Conservation (phyloP, 345 rosid genomes). For the Salix dunnii region DNA sequence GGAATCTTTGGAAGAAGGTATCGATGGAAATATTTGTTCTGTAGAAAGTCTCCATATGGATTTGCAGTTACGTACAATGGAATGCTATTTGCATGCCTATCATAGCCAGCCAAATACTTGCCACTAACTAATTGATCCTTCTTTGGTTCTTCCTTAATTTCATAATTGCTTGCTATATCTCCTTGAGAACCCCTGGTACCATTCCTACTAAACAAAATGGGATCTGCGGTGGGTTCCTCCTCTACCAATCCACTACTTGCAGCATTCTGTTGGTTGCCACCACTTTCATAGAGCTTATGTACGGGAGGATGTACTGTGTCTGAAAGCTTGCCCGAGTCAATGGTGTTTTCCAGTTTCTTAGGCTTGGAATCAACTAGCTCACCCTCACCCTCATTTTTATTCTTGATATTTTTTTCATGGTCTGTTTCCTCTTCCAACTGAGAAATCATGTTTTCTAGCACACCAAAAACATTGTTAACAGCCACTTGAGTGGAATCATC, state of each 20-base stretch:
- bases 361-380: conserved; percentile 25
- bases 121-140: conserved; percentile 32
- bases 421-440: conserved; percentile 62
- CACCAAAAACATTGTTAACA: conserved; percentile 92
- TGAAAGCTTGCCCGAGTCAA: conserved; percentile 15
- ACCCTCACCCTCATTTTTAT: conserved; percentile 29
- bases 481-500: conserved; percentile 97
- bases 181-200: conserved; percentile 12
- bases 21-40: conserved; percentile 33
- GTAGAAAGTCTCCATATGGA: conserved; percentile 32
- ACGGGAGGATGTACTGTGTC: conserved; percentile 23
- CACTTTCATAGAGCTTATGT: conserved; percentile 22
- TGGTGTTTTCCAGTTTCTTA: conserved; percentile 20
- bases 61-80: conserved; percentile 35
- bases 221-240: conserved; percentile 23
- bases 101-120: conserved; percentile 31
- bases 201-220: conserved; percentile 8
- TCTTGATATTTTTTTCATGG: conserved; percentile 34
- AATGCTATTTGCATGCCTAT: conserved; percentile 30
- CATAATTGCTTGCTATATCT: conserved; percentile 1
- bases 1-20: conserved; percentile 46
- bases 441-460: conserved; percentile 78
- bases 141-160: conserved; percentile 7
- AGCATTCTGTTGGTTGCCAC: conserved; percentile 19
- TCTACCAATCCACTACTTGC: conserved; percentile 26